Conservation (phyloP, 129 eudicot genomes). For the Tagetes erecta region DNA sequence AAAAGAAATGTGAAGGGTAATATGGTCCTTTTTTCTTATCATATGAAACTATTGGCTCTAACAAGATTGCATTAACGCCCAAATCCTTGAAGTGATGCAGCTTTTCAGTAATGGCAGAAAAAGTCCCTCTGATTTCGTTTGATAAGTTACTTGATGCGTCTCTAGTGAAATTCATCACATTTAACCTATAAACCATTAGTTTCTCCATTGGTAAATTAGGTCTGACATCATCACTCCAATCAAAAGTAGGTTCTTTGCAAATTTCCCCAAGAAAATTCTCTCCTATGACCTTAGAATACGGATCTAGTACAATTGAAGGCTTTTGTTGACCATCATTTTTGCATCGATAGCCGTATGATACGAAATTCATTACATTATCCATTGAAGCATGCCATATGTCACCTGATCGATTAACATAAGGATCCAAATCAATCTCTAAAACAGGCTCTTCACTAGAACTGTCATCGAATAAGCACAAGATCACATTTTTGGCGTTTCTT, state of each 20-base stretch:
- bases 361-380: slow-evolving; percentile 45
- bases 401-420: slow-evolving; percentile 88
- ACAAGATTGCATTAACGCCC: slow-evolving; percentile 75
- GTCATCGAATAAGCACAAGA: slow-evolving; percentile 70
- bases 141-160: slow-evolving; percentile 74
- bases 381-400: slow-evolving; percentile 90
- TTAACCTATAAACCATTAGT: slow-evolving; percentile 76
- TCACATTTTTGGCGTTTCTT: slow-evolving; percentile 59
- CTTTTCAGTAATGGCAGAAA: slow-evolving; percentile 70
- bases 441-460: slow-evolving; percentile 46
- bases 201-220: slow-evolving; percentile 74
- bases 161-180: slow-evolving; percentile 63
- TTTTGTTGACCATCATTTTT: slow-evolving; percentile 36
- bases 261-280: slow-evolving; percentile 53
- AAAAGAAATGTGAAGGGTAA: slow-evolving; percentile 77
- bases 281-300: slow-evolving; percentile 70
- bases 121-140: slow-evolving; percentile 54
- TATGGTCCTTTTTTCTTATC: slow-evolving; percentile 74
- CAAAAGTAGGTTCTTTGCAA: slow-evolving; percentile 57
- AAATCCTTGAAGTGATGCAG: slow-evolving; percentile 66
- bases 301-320: slow-evolving; percentile 53
- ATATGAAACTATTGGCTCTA: slow-evolving; percentile 76
- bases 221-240: slow-evolving; percentile 74
- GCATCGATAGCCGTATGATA: slow-evolving; percentile 78
- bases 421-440: slow-evolving; percentile 88